These are phyloP conservation scores for Psophocarpus tetragonolobus DNA, from an alignment of 306 rosid genomes.

Conservation along the genomic window DNA sequence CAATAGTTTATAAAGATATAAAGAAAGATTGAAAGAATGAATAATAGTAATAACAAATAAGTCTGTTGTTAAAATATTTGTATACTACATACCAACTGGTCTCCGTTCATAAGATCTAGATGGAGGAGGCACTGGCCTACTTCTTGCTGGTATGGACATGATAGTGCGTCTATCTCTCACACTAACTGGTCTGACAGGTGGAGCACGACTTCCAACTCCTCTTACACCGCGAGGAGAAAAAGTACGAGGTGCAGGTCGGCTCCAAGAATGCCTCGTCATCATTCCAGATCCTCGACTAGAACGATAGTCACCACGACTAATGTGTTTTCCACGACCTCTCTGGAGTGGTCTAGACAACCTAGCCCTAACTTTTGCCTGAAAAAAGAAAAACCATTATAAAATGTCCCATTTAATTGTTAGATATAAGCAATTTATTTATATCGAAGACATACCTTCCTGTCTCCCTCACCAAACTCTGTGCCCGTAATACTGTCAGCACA, in stretches of 20 bases:
- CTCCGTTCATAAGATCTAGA: conserved; percentile 84
- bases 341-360: conserved; percentile 97
- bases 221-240: conserved; percentile 67
- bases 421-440: conserved; percentile 19
- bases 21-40: neutral
- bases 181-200: conserved; percentile 65
- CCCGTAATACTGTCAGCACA: conserved; percentile 90
- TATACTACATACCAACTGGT: conserved; percentile 62
- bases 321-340: conserved; percentile 84
- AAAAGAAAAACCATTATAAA: conserved; percentile 23
- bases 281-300: conserved; percentile 58
- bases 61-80: neutral
- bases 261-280: conserved; percentile 72
- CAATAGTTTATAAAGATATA: neutral
- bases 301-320: conserved; percentile 72
- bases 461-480: conserved; percentile 92
- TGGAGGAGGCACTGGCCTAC: conserved; percentile 74
- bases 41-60: neutral
- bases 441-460: conserved; percentile 65
- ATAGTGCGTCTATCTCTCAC: conserved; percentile 82
- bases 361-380: conserved; percentile 94
- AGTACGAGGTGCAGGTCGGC: conserved; percentile 64
- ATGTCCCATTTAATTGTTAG: neutral
- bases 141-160: conserved; percentile 63
- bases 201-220: conserved; percentile 69